phyloP scores from a whole-genome alignment of 331 rosid species.

The Cydonia oblonga region DNA sequence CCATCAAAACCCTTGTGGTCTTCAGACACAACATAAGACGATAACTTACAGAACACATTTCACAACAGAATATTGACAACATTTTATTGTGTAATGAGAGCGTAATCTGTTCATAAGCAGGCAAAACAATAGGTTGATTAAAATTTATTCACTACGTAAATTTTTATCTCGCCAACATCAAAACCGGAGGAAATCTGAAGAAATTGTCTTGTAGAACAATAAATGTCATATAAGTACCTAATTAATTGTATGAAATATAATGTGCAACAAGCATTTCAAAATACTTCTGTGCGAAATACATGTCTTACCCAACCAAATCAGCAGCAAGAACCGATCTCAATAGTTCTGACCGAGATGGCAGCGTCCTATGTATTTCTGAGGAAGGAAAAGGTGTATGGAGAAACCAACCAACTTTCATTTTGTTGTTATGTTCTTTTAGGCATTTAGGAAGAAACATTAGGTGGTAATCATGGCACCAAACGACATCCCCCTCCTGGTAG shows the following conservation, averaged over 20 bases:
- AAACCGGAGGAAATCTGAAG: background rate
- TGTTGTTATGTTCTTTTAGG: slow-evolving; percentile 58
- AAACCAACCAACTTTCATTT: slow-evolving; percentile 98
- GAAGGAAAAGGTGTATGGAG: slow-evolving; percentile 98
- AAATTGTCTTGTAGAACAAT: background rate
- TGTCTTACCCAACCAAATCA: slow-evolving; percentile 85
- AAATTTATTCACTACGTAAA: background rate
- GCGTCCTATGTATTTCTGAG: slow-evolving; percentile 89
- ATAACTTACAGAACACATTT: background rate
- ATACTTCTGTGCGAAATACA: slow-evolving; percentile 7
- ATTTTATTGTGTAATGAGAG: background rate
- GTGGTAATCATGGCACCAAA: slow-evolving; percentile 97
- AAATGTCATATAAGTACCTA: background rate
- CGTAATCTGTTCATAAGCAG: background rate
- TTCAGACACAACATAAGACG: background rate
- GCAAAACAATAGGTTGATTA: background rate
- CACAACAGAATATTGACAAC: background rate
- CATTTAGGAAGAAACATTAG: slow-evolving; percentile 93
- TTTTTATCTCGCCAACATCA: background rate
- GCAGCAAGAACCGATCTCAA: slow-evolving; percentile 90
- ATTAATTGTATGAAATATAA: background rate
- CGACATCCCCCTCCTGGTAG: slow-evolving; percentile 87
- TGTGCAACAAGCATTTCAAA: background rate
- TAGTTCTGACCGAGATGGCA: slow-evolving; percentile 80
- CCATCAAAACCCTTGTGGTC: background rate